Evolutionary conservation across 1,284 basidiomycete genomes (phyloP), one percentile per base, ranked within the genome.

Genomic region (Chiua sp.): DNA sequence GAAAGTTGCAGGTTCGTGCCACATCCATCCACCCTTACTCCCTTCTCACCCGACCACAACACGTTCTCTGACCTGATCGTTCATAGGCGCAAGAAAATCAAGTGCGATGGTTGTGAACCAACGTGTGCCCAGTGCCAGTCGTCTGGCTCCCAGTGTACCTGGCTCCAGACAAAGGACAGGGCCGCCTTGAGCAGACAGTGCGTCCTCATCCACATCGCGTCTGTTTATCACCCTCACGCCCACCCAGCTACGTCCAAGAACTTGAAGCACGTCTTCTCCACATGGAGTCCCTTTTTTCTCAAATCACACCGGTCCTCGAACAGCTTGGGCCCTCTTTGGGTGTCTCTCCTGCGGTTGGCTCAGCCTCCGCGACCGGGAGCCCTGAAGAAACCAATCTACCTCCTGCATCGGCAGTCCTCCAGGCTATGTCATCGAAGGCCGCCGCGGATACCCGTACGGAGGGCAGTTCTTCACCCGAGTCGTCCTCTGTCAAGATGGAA

Each of bases 161-260:
- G 91, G 91, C 78, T 93, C 47, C 91, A 93, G 77, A 93, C 91
- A 12, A 93, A 92, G 77, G 91, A 93, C 74, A 84, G 91, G 70
- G 91, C 92, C 42, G 91, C 91, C 7, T 77, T 93, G 62, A 93
- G 92, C 72, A 82, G 91, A 80, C 91, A 93, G 91, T 93, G 72
- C 65, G 92, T 82, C 62, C 16, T 37, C 61, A 5, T 53, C 59
- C 55, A 59, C 49, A 47, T 56, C 56, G 35, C 52, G 23, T 26
- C 62, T 51, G 63, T 55, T 55, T 50, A 58, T 70, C 63, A 54
- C 49, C 54, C 63, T 68, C 59, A 65, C 68, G 37, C 62, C 56
- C 62, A 54, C 46, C 58, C 57, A 93, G 92, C 70, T 94, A 93
- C 80, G 92, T 94, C 7, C 92, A 94, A 73, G 92, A 94, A 72